A percentile compares a stretch with the other conserved stretches of the same genome.
Evolutionary conservation across 2,329 filamentous ascomycete genomes (phyloP).

Genomic region (Ramularia collo-cygni): DNA sequence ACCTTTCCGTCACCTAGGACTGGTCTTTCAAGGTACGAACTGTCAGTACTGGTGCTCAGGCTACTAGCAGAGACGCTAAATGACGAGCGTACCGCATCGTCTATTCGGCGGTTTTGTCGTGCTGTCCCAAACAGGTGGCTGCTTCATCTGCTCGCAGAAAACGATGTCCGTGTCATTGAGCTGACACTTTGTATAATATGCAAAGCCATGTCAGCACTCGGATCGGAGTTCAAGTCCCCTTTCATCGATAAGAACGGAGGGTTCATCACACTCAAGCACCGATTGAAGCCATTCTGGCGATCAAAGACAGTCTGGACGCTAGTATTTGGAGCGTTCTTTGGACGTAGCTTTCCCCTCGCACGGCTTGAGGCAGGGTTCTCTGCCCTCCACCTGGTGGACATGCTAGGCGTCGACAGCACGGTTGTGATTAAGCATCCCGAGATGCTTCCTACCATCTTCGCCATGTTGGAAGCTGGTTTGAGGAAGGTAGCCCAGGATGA

Average conservation of each 20-base stretch:
- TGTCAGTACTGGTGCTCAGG: slow-evolving; percentile 24
- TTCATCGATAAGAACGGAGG: slow-evolving; percentile 83
- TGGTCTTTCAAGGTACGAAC: slow-evolving; percentile 22
- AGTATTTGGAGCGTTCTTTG: slow-evolving; percentile 83
- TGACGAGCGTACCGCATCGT: slow-evolving; percentile 19
- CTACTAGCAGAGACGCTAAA: slow-evolving; percentile 23
- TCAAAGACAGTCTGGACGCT: slow-evolving; percentile 78
- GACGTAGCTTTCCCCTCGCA: slow-evolving; percentile 65
- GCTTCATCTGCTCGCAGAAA: slow-evolving; percentile 80
- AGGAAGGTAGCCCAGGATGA: slow-evolving; percentile 57
- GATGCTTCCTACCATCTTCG: slow-evolving; percentile 68
- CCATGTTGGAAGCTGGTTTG: slow-evolving; percentile 81
- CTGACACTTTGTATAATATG: slow-evolving; percentile 77
- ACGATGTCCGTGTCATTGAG: slow-evolving; percentile 74
- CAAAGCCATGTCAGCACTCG: slow-evolving; percentile 75
- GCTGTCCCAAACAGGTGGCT: slow-evolving; percentile 82
- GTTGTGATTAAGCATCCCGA: slow-evolving; percentile 68
- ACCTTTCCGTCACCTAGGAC: slow-evolving; percentile 2
- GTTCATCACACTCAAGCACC: slow-evolving; percentile 75
- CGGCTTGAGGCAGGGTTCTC: slow-evolving; percentile 69
- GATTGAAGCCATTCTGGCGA: slow-evolving; percentile 83
- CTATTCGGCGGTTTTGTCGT: slow-evolving; percentile 66
- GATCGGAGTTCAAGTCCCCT: slow-evolving; percentile 72
- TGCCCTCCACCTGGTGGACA: slow-evolving; percentile 63
- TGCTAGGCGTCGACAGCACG: slow-evolving; percentile 55